Conservation (phyloP, 441 rosid genomes). For the Manihot esculenta region DNA sequence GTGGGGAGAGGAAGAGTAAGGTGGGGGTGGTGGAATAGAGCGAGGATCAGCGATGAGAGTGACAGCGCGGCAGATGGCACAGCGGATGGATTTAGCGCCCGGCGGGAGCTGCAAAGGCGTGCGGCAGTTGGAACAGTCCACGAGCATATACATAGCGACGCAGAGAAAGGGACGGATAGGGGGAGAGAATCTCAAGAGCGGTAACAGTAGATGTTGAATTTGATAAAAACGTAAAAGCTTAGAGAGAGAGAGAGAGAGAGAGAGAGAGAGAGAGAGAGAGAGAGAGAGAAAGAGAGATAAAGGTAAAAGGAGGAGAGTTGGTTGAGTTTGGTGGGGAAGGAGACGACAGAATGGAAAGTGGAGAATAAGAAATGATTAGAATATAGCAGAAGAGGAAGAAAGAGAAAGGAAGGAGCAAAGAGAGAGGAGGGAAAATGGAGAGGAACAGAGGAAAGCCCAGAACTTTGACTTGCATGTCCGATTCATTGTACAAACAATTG, state of each 20-base stretch:
- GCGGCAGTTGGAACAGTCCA: constrained; percentile 71
- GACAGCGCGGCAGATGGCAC: constrained; percentile 73
- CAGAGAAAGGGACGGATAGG: not conserved
- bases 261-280: not conserved
- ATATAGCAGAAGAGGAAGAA: too few relatives aligned
- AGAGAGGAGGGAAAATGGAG: too few relatives aligned
- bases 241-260: not conserved
- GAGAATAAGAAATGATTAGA: too few relatives aligned
- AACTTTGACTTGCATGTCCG: too few relatives aligned
- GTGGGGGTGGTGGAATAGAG: constrained; percentile 33
- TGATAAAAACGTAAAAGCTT: not conserved
- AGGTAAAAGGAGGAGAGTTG: not conserved
- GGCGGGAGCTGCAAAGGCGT: constrained; percentile 70
- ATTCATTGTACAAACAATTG: too few relatives aligned
- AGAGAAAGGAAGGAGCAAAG: too few relatives aligned
- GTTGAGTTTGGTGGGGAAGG: not conserved
- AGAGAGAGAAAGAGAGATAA: not conserved
- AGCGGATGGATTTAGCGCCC: constrained; percentile 73
- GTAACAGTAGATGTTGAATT: not conserved
- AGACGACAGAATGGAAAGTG: too few relatives aligned
- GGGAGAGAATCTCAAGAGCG: not conserved
- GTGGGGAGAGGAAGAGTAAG: constrained; percentile 16
- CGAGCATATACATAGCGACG: constrained; percentile 43
- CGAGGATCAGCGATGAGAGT: constrained; percentile 65
- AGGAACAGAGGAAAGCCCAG: too few relatives aligned